Base-by-base conservation (phyloP, 2,329 filamentous ascomycete genomes). In the Penicillium janthinellum region DNA sequence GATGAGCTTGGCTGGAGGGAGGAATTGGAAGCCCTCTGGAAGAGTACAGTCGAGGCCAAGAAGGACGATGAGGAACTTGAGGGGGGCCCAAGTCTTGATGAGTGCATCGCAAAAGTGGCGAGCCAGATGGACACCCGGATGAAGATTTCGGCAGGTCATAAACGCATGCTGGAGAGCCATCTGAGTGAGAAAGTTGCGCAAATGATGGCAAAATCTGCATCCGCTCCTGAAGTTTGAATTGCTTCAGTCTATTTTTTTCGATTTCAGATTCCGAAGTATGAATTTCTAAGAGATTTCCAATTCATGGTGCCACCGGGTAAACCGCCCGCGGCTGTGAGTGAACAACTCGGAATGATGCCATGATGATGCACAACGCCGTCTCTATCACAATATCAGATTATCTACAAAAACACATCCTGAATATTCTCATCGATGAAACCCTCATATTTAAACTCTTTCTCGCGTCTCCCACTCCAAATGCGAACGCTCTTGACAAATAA, bases 1-100 rank as follows among this genome's bases (percentile, higher is more conserved):
- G 82, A 88, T 63, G 85, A 85, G 35, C 83, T 94, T 28, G 92
- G 91, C 0, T 96, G 92, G 92, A 74, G 82, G 2, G 86, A 90
- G 1, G 92, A 96, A 70, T 79, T 96, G 20, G 90, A 96, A 69
- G 73, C 69, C 6, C 64, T 89, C 54, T 96, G 91, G 91, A 79
- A 83, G 6, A 77, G 79, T 25, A 81, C 87, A 0, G 85, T 87
- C 1, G 82, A 87, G n/a, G 77, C 84, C 12, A 77, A 83, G 58
- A 81, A 86, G 67, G 83, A 83, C 7, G 8, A 77, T 78, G 56
- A 78, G 54, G 56, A 58, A 28, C 51, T 60, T 59, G 66, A 67
- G 12, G 47, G 62, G 53, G 83, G 84, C 52, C 81, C 85, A 61
- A 64, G 64, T 39, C 63, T 84, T 5, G 77, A 82, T 59, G 81